These are phyloP conservation scores for Rhodotorula paludigena DNA, from an alignment of 768 basidiomycete species.

Conservation along the genomic window DNA sequence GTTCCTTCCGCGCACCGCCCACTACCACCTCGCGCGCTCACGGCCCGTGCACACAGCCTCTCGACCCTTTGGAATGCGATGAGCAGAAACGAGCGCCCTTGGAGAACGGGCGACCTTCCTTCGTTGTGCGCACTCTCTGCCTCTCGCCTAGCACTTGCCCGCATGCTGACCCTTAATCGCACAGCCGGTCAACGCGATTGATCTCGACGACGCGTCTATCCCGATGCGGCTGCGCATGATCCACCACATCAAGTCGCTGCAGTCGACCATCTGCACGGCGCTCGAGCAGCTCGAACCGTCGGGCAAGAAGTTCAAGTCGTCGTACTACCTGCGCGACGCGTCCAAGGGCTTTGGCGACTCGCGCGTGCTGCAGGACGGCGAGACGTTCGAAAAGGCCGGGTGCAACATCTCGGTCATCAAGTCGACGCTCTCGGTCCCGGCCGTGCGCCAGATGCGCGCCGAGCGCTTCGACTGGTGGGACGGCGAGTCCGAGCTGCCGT, in stretches of 20 bases:
- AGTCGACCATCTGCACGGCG: slow-evolving; percentile 68
- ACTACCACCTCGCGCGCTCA: not conserved
- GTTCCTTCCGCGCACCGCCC: not conserved
- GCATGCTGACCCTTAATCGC: not conserved
- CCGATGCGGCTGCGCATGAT: slow-evolving; percentile 75
- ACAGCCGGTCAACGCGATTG: slow-evolving; percentile 20
- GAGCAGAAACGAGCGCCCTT: not conserved
- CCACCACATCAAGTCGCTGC: slow-evolving; percentile 67
- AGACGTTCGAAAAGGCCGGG: slow-evolving; percentile 87
- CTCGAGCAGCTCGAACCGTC: slow-evolving; percentile 74
- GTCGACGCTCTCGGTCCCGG: slow-evolving; percentile 77
- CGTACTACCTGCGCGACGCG: slow-evolving; percentile 58
- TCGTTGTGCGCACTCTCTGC: slow-evolving; percentile 11
- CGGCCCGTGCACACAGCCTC: not conserved
- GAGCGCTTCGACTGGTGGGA: slow-evolving; percentile 55
- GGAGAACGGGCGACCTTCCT: slow-evolving; percentile 10
- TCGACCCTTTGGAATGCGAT: slow-evolving; percentile 7
- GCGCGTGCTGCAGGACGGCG: slow-evolving; percentile 62
- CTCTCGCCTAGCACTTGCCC: no score
- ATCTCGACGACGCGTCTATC: slow-evolving; percentile 39
- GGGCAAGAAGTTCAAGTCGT: slow-evolving; percentile 69
- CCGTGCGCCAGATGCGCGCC: slow-evolving; percentile 89
- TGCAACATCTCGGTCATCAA: slow-evolving; percentile 91
- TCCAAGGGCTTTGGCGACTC: slow-evolving; percentile 51
- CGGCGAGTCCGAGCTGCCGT: slow-evolving; percentile 65